Evolutionary conservation across 805 yeast species (phyloP).

Genomic region (Blastobotrys parvus): DNA sequence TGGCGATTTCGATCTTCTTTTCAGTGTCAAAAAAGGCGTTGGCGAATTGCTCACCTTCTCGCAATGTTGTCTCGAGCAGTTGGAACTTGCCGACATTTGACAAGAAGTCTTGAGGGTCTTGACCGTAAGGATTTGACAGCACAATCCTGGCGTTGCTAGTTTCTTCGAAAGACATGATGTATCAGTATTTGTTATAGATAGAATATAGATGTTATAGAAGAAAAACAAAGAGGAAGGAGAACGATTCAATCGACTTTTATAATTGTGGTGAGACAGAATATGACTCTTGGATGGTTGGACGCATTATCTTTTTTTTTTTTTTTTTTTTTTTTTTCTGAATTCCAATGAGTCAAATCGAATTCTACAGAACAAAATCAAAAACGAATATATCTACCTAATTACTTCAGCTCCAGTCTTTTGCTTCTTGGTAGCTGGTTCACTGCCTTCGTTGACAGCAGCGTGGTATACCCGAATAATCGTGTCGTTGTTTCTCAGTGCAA

Average conservation of each 20-base stretch:
- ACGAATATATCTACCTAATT: no score
- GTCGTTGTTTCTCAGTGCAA: no score
- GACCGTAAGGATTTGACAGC: conserved; percentile 76
- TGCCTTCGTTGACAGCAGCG: no score
- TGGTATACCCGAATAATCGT: no score
- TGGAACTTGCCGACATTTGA: conserved; percentile 86
- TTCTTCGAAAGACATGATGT: background rate
- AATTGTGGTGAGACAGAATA: background rate
- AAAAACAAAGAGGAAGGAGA: background rate
- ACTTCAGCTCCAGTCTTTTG: no score
- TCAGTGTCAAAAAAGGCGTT: conserved; percentile 92
- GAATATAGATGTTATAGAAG: background rate
- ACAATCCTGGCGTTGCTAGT: conserved; percentile 2
- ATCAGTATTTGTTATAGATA: background rate
- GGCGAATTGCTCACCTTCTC: conserved; percentile 99
- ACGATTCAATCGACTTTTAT: background rate
- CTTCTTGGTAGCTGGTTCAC: no score
- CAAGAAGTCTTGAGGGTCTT: conserved; percentile 85
- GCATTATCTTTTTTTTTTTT: no score
- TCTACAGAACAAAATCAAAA: no score
- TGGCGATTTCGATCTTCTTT: conserved; percentile 94
- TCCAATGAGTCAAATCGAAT: no score
- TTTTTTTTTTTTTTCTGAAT: no score
- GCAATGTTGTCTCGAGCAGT: conserved; percentile 86
- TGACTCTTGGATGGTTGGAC: no score